Evolutionary conservation across 306 rosid genomes (phyloP).

Genomic region (Casuarina cunninghamiana): DNA sequence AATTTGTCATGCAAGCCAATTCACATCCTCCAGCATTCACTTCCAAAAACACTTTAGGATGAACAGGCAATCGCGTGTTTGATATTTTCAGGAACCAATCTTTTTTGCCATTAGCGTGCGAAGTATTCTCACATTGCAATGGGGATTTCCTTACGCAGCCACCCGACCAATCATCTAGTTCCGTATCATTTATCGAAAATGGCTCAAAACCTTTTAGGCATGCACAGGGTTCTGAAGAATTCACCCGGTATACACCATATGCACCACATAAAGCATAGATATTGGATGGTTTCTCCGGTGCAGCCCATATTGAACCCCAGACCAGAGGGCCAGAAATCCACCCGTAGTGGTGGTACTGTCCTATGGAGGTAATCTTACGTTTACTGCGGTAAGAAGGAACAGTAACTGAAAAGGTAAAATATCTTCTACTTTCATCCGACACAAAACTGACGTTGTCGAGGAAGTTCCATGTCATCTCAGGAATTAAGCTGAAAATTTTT

Average conservation of each 20-base stretch:
- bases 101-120: neutral
- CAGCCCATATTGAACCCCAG: neutral
- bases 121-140: neutral
- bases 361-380: neutral
- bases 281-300: neutral
- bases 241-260: neutral
- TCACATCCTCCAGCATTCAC: neutral
- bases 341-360: neutral
- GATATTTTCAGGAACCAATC: neutral
- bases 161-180: neutral
- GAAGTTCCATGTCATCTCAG: neutral
- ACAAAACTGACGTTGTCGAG: neutral
- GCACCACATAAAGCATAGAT: neutral
- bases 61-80: neutral
- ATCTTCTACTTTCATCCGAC: neutral
- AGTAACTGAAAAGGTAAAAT: neutral
- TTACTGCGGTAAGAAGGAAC: neutral
- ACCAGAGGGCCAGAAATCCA: neutral
- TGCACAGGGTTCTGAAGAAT: neutral
- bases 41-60: neutral
- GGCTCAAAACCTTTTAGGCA: neutral
- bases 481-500: too few species aligned
- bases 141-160: neutral
- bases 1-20: neutral
- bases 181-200: neutral